Base-by-base conservation (phyloP, 495 filamentous ascomycete species). In the Podospora anserina region DNA sequence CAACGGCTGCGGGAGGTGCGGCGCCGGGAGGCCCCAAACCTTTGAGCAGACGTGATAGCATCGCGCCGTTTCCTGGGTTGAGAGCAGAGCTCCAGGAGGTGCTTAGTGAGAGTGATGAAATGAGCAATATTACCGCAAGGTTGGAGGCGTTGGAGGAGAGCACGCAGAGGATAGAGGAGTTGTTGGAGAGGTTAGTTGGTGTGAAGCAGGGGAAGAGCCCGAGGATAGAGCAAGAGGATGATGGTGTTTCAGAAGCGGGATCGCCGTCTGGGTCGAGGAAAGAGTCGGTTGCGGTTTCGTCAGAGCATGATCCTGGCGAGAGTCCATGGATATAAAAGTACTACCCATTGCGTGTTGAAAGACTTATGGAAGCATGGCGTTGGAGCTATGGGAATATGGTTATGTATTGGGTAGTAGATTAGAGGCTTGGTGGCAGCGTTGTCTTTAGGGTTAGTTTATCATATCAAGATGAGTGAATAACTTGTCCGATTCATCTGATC, bases 41-140 rank as follows among this genome's bases (percentile, higher is more conserved):
- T 16, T 66, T 74, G 7, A 78, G 72, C 66, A 76, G 82, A 34
- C 77, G 82, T 39, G 82, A 85, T 70, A 83, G 81, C 64, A 80
- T 83, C 64, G 78, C 78, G 30, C 80, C 82, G 18, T 84, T 79
- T 59, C 77, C 79, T 0, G 73, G 74, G 1, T 63, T 83, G 16
- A 69, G 75, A 32, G 75, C 76, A 1, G 79, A 82, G 70, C 63
- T 82, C 63, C 77, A 73, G 49, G 69, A 76, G 1, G 68, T 79
- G 63, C 72, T 82, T 71, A 75, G 74, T 61, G 80, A 82, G 55
- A 77, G 75, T 19, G 71, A 78, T 54, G 80, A 82, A 67, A 66
- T 77, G 49, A 73, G 61, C 7, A 77, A 74, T 49, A 66, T 83
- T 26, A 71, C 70, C 4, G 56, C 71, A 16, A 70, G 81, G n/a